Evolutionary conservation across 768 basidiomycete genomes (phyloP), one percentile per base, ranked within the genome.

Genomic region (Mycena venus): DNA sequence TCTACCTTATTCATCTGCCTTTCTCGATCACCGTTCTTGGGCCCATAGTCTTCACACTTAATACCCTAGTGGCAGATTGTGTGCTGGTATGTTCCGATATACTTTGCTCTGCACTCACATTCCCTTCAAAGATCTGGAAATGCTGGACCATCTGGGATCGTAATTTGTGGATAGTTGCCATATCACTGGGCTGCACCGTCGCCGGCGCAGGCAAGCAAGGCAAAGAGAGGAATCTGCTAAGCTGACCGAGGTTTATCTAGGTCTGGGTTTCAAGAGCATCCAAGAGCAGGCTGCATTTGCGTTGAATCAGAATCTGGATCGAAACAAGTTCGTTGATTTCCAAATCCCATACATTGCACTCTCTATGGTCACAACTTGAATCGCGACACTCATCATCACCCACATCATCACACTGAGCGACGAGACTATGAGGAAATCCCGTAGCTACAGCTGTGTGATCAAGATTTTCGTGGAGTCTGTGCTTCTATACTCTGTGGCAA

Each of bases 61-160:
- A 36, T 36, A 36, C 36, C 36, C 36, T 36, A 12, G 36, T 36
- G 36, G 36, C 36, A 36, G 36, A 36, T 36, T 36, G 36, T 36
- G 36, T 36, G 36, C 36, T 36, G 36, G 36, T 36, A 36, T 12
- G 36, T 12, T 36, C 36, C 12, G 36, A 36, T 6, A 36, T 36
- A 12, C 36, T 36, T 36, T 36, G 7, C 36, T 36, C 36, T 36
- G 36, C 36, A 36, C 36, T 36, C 36, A 36, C 36, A 36, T 36
- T 5, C 51, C 12, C 14, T 3, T 15, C 19, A 6, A 53, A 36
- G 51, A 27, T 53, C 19, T 53, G 51, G 51, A 25, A 72, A 25
- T 76, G 75, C 51, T 76, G 75, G 75, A 59, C 23, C 9, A 42
- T 76, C 2, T 76, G 75, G 75, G 56, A 58, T n/a, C 49, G 49